phyloP scores from a whole-genome alignment of 495 filamentous ascomycete species.

The Aspergillus bertholletiae region DNA sequence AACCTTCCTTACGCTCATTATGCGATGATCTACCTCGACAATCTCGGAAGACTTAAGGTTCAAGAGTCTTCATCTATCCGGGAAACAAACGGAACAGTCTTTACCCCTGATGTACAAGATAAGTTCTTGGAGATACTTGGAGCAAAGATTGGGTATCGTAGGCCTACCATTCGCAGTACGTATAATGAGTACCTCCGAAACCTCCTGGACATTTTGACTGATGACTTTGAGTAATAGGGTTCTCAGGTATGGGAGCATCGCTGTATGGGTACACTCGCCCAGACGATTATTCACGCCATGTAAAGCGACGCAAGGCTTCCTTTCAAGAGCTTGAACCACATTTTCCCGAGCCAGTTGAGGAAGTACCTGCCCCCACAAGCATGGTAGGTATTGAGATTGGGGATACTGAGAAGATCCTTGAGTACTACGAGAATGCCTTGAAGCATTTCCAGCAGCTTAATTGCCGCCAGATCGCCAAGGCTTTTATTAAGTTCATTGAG shows the following conservation, averaged over 20 bases:
- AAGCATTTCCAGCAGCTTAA: slow-evolving; percentile 45
- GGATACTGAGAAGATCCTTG: slow-evolving; percentile 32
- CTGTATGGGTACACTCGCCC: slow-evolving; percentile 9
- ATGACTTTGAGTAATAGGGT: slow-evolving; percentile 5
- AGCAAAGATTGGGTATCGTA: slow-evolving; percentile 28
- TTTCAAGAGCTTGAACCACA: slow-evolving; percentile 13
- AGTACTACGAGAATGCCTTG: slow-evolving; percentile 37
- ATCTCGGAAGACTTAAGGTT: slow-evolving; percentile 33
- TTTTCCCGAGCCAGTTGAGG: slow-evolving; percentile 23
- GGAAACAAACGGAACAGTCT: slow-evolving; percentile 31
- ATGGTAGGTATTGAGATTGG: slow-evolving; percentile 38
- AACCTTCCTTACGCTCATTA: slow-evolving; percentile 36
- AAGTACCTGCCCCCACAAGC: slow-evolving; percentile 28
- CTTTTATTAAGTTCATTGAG: slow-evolving; percentile 77
- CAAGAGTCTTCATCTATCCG: slow-evolving; percentile 36
- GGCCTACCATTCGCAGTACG: slow-evolving; percentile 29
- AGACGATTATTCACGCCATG: slow-evolving; percentile 25
- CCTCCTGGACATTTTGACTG: slow-evolving; percentile 5
- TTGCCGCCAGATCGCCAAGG: slow-evolving; percentile 60
- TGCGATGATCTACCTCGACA: slow-evolving; percentile 42
- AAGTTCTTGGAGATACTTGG: slow-evolving; percentile 37
- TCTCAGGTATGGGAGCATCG: slow-evolving; percentile 6
- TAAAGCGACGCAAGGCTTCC: slow-evolving; percentile 32
- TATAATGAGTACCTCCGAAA: background rate
- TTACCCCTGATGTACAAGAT: slow-evolving; percentile 35